These are phyloP conservation scores for Microcera coccophila DNA, from an alignment of 2,329 filamentous ascomycete species.

Conservation along the genomic window DNA sequence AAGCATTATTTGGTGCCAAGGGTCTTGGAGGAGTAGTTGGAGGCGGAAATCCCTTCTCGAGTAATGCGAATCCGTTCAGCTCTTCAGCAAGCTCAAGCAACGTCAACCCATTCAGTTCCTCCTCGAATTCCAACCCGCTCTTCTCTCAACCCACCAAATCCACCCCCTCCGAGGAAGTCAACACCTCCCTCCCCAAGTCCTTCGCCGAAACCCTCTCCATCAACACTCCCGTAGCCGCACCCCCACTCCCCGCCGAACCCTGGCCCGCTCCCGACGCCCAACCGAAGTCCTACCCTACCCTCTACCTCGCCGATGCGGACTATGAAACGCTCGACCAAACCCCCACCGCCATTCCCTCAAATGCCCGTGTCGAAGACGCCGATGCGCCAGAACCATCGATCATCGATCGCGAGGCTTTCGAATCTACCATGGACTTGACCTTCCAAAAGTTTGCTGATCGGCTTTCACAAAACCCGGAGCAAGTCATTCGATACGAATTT, in stretches of 20 bases:
- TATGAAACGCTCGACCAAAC: constrained; percentile 76
- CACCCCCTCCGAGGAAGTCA: constrained; percentile 22
- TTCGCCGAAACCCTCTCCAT: constrained; percentile 75
- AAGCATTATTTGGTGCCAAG: constrained; percentile 66
- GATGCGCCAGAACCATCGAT: constrained; percentile 38
- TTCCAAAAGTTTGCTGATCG: constrained; percentile 80
- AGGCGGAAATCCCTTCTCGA: constrained; percentile 60
- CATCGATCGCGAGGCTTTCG: constrained; percentile 69
- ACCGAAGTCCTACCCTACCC: constrained; percentile 68
- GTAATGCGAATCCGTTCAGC: constrained; percentile 47
- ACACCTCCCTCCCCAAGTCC: constrained; percentile 49
- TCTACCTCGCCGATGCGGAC: constrained; percentile 82
- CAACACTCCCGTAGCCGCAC: constrained; percentile 48
- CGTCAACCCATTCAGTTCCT: constrained; percentile 26
- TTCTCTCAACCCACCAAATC: constrained; percentile 31
- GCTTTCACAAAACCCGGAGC: constrained; percentile 75
- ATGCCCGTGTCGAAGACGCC: constrained; percentile 42
- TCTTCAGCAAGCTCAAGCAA: constrained; percentile 21
- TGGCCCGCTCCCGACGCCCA: constrained; percentile 63
- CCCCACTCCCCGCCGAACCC: constrained; percentile 52
- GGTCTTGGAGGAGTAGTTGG: constrained; percentile 36
- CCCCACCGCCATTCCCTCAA: constrained; percentile 47
- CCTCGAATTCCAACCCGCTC: constrained; percentile 29
- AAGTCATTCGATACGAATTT: constrained; percentile 78
- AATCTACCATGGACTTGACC: constrained; percentile 68